Base-by-base conservation (phyloP, 768 basidiomycete species). In the Gloeophyllum trabeum region DNA sequence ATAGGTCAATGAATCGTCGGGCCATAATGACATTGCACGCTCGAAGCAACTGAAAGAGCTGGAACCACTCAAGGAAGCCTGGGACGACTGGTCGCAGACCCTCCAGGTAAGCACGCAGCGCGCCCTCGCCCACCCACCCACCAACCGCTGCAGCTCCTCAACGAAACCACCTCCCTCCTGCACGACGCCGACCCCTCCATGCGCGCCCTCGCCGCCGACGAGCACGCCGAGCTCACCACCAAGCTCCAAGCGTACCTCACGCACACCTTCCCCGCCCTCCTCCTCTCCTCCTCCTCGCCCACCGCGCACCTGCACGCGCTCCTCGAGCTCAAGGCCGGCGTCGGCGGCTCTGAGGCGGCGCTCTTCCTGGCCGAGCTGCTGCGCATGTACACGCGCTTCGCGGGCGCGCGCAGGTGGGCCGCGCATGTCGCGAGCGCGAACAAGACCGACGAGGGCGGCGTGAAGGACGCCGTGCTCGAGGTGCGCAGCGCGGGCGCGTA, bases 241-340 rank as follows among this genome's bases (percentile, higher is more conserved):
- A 55, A 51, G 38, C 51, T 69, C 18, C 24, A 54, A 6, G 39
- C 23, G 4, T 48, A 58, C 41, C 52, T 61, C 37, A 50, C 60
- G 5, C 47, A 50, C 1, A 75, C 69, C 0, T 79, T 93, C 51
- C 87, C 90, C 0, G 50, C 69, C 1, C 69, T 91, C 2, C 75
- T 94, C 43, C 75, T 94, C 43, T 68, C 87, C 2, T 90, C 88
- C 0, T 63, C 76, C 0, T 86, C 86, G 0, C 49, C 69, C 3
- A 89, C 88, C 1, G 62, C 64, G 0, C 58, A 71, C 2, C 64
- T 88, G 13, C 82, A 84, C 6, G 89, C 88, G 2, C 67, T 97
- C 39, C 64, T 99, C 47, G 94, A 98, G 52, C 65, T 98, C 38
- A 94, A 94, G 53, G 77, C 91, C 0, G 94, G 92, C 13, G 89